Evolutionary conservation across 306 rosid species (phyloP), one percentile per base, ranked within the genome.

Genomic region (Prunus mume): DNA sequence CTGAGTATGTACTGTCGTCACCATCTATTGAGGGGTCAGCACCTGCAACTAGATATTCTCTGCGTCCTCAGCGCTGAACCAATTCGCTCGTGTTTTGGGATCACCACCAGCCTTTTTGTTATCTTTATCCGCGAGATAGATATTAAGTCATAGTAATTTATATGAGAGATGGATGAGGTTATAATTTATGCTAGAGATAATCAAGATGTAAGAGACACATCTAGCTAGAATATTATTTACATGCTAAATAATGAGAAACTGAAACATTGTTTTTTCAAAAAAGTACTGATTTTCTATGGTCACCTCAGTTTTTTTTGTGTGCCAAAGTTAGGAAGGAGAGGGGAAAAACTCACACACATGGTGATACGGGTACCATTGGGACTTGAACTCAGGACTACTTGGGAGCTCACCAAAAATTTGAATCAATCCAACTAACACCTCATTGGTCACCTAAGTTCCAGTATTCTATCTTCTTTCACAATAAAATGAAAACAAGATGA

Each of bases 41-140:
- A 30, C 32, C 32, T 30, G 32, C 0, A 30, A 30, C 32, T 30
- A 30, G 32, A 30, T 30, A 30, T 30, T 30, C 4, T 3, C 32
- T 30, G 0, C 32, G 32, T 30, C 0, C 32, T 30, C 32, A 4
- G 32, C 32, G 4, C 32, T 30, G 4, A 30, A 30, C 32, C 32
- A 30, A 30, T 30, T 30, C 32, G 97, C 98, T 7, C 83, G 84
- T 74, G 90, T 90, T 80, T 91, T 92, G 72, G 98, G 98, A 83
- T 94, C 98, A 61, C 88, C 50, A 15, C 98, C 98, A 19, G 87
- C 93, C 87, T 80, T 86, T 78, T 85, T 92, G 62, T 78, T 87
- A n/a, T 19, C 78, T 84, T 75, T 86, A 75, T 79, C 85, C 50
- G 47, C 14, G 76, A 84, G 87, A 76, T 73, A 76, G 32, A 10